phyloP scores from a whole-genome alignment of 2,329 filamentous ascomycete genomes.

The Talaromyces funiculosus region DNA sequence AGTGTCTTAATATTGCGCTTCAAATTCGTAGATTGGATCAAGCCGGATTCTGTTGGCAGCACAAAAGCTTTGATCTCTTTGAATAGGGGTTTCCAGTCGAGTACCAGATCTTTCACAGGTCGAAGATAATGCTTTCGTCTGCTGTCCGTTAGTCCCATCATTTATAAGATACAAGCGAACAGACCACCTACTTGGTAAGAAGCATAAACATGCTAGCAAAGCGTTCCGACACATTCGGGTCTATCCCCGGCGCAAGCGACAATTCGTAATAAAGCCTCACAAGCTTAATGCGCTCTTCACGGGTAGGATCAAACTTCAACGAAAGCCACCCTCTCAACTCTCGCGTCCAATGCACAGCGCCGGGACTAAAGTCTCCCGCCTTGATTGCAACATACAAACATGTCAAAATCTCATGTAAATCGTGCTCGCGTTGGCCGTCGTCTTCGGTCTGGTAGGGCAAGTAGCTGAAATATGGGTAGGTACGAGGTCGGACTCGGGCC shows the following conservation, averaged over 20 bases:
- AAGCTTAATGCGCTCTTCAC: constrained; percentile 73
- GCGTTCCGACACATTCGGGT: constrained; percentile 73
- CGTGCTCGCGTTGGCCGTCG: constrained; percentile 67
- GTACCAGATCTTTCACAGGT: constrained; percentile 76
- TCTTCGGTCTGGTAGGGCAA: constrained; percentile 86
- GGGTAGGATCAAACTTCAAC: constrained; percentile 93
- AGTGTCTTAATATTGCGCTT: constrained; percentile 67
- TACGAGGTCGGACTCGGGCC: constrained; percentile 71
- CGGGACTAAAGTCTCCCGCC: constrained; percentile 88
- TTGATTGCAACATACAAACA: constrained; percentile 88
- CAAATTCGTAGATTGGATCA: constrained; percentile 56
- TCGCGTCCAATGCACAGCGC: constrained; percentile 92
- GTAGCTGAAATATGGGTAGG: constrained; percentile 86
- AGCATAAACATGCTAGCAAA: constrained; percentile 97
- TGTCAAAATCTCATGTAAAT: constrained; percentile 81
- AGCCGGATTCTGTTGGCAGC: constrained; percentile 70
- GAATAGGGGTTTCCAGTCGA: constrained; percentile 92
- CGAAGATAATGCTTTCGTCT: constrained; percentile 95
- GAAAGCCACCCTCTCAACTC: constrained; percentile 93
- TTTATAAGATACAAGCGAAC: neutral
- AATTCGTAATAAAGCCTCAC: constrained; percentile 94
- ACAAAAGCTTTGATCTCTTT: constrained; percentile 88
- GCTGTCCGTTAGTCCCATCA: constrained; percentile 1
- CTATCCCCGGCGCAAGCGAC: constrained; percentile 80
- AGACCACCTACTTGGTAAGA: constrained; percentile 67